These are phyloP conservation scores for Citrus medica DNA, from an alignment of 345 rosid genomes.

Conservation along the genomic window DNA sequence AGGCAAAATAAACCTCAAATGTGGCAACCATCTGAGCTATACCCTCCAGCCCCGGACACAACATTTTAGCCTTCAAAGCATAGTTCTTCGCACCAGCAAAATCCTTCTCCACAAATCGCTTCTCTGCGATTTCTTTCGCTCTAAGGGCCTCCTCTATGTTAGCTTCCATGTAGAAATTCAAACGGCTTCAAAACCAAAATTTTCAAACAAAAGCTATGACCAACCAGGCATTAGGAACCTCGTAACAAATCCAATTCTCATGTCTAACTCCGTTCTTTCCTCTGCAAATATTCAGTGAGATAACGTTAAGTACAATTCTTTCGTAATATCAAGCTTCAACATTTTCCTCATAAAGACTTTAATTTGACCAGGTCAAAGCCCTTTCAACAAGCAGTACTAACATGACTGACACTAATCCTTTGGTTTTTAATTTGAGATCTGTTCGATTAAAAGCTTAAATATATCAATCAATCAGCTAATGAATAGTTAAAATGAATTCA, in stretches of 20 bases:
- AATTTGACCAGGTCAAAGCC: conserved; percentile 19
- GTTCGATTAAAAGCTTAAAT: conserved; percentile 15
- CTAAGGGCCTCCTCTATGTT: conserved; percentile 75
- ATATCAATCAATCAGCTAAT: not conserved
- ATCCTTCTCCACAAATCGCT: conserved; percentile 76
- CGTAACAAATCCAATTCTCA: conserved; percentile 22
- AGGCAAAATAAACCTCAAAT: conserved; percentile 82
- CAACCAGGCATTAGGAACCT: conserved; percentile 23
- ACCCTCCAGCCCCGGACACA: conserved; percentile 84
- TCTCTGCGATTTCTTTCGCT: conserved; percentile 86
- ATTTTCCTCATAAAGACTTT: conserved; percentile 2
- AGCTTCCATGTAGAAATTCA: conserved; percentile 57
- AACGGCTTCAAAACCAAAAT: conserved; percentile 22
- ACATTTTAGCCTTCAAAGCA: conserved; percentile 72
- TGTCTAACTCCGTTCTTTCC: conserved; percentile 30
- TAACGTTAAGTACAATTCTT: conserved; percentile 21
- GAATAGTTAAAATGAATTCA: not conserved
- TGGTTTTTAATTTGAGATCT: conserved; percentile 10
- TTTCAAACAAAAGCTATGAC: conserved; percentile 33
- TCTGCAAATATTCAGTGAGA: conserved; percentile 42
- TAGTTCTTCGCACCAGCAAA: conserved; percentile 70
- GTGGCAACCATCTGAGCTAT: conserved; percentile 94
- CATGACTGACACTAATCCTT: conserved; percentile 1
- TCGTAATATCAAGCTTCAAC: conserved; percentile 3
- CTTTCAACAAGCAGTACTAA: conserved; percentile 15